phyloP scores from a whole-genome alignment of 768 basidiomycete species.

The Amanita inopinata region DNA sequence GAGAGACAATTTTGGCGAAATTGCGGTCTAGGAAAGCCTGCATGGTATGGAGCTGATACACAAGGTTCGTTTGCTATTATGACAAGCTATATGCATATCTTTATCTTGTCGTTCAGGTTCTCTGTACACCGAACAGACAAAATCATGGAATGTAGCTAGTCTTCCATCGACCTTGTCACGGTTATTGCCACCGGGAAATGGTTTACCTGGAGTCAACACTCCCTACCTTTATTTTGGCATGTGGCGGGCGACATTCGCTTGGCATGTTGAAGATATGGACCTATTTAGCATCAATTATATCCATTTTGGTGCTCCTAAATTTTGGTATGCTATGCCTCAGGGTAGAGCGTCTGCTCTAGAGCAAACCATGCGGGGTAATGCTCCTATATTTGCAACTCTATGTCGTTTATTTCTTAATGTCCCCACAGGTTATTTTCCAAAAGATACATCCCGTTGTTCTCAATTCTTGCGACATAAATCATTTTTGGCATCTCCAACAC shows the following conservation, averaged over 20 bases:
- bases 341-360: conserved; percentile 77
- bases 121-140: conserved; percentile 66
- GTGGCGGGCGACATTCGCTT: conserved; percentile 98
- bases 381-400: conserved; percentile 12
- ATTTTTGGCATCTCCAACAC: conserved; percentile 82
- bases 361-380: conserved; percentile 72
- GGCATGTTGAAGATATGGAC: conserved; percentile 99
- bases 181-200: conserved; percentile 54
- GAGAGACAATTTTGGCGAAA: conserved; percentile 92
- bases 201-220: conserved; percentile 91
- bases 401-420: conserved; percentile 6
- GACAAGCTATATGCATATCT: background rate
- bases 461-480: conserved; percentile 97
- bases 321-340: conserved; percentile 96
- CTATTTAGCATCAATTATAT: conserved; percentile 98
- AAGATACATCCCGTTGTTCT: conserved; percentile 73
- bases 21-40: conserved; percentile 77
- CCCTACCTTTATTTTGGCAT: conserved; percentile 98
- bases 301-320: conserved; percentile 95
- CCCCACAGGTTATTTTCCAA: conserved; percentile 73
- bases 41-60: conserved; percentile 98
- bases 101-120: conserved; percentile 33
- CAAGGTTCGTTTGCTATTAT: conserved; percentile 46
- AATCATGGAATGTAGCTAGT: conserved; percentile 88
- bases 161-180: conserved; percentile 82